phyloP scores from a whole-genome alignment of 345 rosid genomes.

The Citrus hindsii region DNA sequence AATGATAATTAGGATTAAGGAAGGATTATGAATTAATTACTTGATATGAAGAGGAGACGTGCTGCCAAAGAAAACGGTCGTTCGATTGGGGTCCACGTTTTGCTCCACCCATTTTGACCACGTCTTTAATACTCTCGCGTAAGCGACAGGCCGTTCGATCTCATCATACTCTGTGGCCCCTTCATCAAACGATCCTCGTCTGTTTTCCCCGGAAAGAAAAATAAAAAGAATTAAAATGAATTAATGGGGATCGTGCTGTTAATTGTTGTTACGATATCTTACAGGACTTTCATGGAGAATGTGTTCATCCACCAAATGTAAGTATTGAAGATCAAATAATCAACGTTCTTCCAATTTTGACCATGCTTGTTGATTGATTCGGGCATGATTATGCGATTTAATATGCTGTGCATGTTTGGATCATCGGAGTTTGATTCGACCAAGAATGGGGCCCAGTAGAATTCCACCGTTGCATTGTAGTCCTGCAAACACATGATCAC shows the following conservation, averaged over 20 bases:
- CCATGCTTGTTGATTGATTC: conserved; percentile 86
- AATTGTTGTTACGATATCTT: conserved; percentile 20
- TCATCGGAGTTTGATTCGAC: conserved; percentile 93
- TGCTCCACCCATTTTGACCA: conserved; percentile 84
- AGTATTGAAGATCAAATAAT: conserved; percentile 82
- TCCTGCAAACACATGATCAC: conserved; percentile 40
- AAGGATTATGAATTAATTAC: conserved; percentile 27
- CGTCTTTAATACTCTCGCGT: conserved; percentile 51
- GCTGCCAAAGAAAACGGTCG: conserved; percentile 90
- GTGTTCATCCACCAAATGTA: conserved; percentile 99
- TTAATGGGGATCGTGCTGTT: not conserved
- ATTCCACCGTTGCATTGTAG: conserved; percentile 89
- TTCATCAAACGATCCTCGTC: conserved; percentile 82
- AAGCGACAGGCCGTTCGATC: conserved; percentile 68
- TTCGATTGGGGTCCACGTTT: conserved; percentile 60
- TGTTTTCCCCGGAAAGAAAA: conserved; percentile 11
- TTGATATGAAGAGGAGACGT: conserved; percentile 88
- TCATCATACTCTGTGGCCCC: conserved; percentile 75
- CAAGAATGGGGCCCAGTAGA: conserved; percentile 96
- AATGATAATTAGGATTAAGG: not conserved
- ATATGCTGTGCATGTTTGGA: conserved; percentile 64
- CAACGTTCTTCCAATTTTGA: conserved; percentile 75
- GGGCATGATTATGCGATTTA: conserved; percentile 76
- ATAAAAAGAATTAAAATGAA: not conserved
- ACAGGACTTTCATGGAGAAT: conserved; percentile 70